These are phyloP conservation scores for Suhomyces vadensis DNA, from an alignment of 805 yeast species.

Conservation along the genomic window DNA sequence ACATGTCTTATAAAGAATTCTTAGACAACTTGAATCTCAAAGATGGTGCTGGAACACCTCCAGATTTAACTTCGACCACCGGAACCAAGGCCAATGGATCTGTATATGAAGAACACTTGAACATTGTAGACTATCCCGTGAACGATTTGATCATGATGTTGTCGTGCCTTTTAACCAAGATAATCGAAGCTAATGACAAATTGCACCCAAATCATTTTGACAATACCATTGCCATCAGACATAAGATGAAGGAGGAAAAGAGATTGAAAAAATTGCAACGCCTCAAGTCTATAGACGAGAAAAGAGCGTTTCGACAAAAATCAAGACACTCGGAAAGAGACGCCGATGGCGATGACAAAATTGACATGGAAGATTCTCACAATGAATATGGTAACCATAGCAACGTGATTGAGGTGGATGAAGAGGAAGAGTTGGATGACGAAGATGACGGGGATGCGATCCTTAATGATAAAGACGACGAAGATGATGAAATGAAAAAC, in stretches of 20 bases:
- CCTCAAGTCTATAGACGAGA: constrained; percentile 8
- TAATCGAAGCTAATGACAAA: constrained; percentile 86
- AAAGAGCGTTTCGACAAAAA: constrained; percentile 2
- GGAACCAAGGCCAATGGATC: constrained; percentile 3
- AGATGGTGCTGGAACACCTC: constrained; percentile 11
- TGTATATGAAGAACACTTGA: constrained; percentile 54
- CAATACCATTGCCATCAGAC: constrained; percentile 44
- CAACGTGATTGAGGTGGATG: constrained; percentile 24
- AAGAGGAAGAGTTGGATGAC: constrained; percentile 20
- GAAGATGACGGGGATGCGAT: constrained; percentile 24
- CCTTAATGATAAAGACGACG: constrained; percentile 26
- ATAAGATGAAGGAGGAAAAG: constrained; percentile 37
- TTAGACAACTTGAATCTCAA: constrained; percentile 29
- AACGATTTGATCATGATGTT: constrained; percentile 81
- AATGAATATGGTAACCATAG: constrained; percentile 16
- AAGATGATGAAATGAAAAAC: constrained; percentile 46
- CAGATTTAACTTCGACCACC: neutral
- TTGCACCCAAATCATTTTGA: constrained; percentile 69
- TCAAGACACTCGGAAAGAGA: constrained; percentile 11
- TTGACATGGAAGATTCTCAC: constrained; percentile 13
- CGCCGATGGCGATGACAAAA: constrained; percentile 13
- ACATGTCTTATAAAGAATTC: constrained; percentile 45
- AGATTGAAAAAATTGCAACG: constrained; percentile 28
- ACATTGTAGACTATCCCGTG: constrained; percentile 82
- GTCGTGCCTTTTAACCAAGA: constrained; percentile 78